These are phyloP conservation scores for Penicillium thymicola DNA, from an alignment of 2,329 filamentous ascomycete species.

Conservation along the genomic window DNA sequence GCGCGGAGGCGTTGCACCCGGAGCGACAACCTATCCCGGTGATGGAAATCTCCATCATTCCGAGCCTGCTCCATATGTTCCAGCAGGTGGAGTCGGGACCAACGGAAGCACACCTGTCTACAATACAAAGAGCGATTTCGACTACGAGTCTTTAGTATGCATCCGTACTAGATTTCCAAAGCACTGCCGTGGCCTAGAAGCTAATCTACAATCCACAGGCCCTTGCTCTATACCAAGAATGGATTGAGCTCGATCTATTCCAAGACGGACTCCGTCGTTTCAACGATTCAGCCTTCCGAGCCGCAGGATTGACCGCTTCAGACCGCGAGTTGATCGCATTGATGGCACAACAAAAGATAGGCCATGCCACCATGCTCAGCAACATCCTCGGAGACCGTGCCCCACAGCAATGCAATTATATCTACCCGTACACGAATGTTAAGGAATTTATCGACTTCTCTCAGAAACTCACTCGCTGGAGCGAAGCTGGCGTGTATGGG, in stretches of 20 bases:
- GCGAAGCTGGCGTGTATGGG: conserved; percentile 76
- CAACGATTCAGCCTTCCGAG: conserved; percentile 65
- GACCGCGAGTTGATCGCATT: conserved; percentile 69
- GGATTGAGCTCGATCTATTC: conserved; percentile 81
- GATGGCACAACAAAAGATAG: conserved; percentile 74
- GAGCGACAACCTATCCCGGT: conserved; percentile 67
- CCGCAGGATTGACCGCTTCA: conserved; percentile 64
- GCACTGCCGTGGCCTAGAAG: neutral
- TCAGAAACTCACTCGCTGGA: conserved; percentile 79
- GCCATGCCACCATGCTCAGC: conserved; percentile 71
- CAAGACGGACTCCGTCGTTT: conserved; percentile 70
- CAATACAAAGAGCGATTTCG: conserved; percentile 75
- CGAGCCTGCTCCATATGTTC: conserved; percentile 68
- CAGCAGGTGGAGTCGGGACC: conserved; percentile 70
- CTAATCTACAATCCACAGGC: conserved; percentile 35
- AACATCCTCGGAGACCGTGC: conserved; percentile 73
- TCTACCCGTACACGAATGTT: conserved; percentile 73
- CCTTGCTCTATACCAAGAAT: conserved; percentile 75
- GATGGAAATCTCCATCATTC: conserved; percentile 66
- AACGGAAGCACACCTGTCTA: conserved; percentile 76
- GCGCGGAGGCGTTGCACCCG: conserved; percentile 55
- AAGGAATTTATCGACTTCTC: conserved; percentile 78
- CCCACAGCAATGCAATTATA: conserved; percentile 73
- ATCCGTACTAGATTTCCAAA: neutral
- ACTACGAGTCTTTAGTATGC: conserved; percentile 67